Conservation (phyloP, 2,329 filamentous ascomycete genomes). For the Colletotrichum chrysophilum region DNA sequence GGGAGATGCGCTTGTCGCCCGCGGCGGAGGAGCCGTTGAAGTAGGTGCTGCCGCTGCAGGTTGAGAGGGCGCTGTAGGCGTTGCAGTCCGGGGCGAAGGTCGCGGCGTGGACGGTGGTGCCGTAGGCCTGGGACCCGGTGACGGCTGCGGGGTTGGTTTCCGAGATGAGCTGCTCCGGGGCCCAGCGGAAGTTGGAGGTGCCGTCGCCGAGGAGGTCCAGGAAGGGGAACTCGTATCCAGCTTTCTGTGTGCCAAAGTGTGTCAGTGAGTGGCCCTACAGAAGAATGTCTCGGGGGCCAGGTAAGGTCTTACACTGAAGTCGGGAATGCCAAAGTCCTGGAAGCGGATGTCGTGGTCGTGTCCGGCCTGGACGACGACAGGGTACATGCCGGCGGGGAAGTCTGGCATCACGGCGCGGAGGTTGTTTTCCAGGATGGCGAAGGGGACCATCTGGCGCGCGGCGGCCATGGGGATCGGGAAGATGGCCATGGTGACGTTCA, state of each 20-base stretch:
- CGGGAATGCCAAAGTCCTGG: slow-evolving; percentile 41
- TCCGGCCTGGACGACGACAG: slow-evolving; percentile 53
- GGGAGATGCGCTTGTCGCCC: slow-evolving; percentile 5
- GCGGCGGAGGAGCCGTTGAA: slow-evolving; percentile 23
- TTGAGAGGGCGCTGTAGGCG: slow-evolving; percentile 42
- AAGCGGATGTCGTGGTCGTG: slow-evolving; percentile 57
- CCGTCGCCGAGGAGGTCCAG: slow-evolving; percentile 56
- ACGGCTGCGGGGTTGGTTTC: slow-evolving; percentile 46
- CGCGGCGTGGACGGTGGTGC: slow-evolving; percentile 45
- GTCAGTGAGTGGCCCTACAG: neutral
- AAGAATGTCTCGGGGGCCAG: neutral
- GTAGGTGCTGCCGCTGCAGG: slow-evolving; percentile 2
- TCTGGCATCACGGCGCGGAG: slow-evolving; percentile 51
- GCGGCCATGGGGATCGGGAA: slow-evolving; percentile 53
- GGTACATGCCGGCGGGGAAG: slow-evolving; percentile 58
- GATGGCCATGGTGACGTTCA: slow-evolving; percentile 59
- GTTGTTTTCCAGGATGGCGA: slow-evolving; percentile 52
- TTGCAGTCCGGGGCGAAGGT: slow-evolving; percentile 53
- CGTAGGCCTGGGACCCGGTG: slow-evolving; percentile 49
- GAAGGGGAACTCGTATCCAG: slow-evolving; percentile 61
- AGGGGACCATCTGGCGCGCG: slow-evolving; percentile 52
- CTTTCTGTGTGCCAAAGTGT: slow-evolving; percentile 40
- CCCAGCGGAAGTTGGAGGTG: slow-evolving; percentile 56
- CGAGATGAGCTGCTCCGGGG: slow-evolving; percentile 51
- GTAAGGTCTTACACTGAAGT: slow-evolving; percentile 49